These are phyloP conservation scores for Fusarium pseudonygamai DNA, from an alignment of 2,329 filamentous ascomycete genomes.

Conservation along the genomic window DNA sequence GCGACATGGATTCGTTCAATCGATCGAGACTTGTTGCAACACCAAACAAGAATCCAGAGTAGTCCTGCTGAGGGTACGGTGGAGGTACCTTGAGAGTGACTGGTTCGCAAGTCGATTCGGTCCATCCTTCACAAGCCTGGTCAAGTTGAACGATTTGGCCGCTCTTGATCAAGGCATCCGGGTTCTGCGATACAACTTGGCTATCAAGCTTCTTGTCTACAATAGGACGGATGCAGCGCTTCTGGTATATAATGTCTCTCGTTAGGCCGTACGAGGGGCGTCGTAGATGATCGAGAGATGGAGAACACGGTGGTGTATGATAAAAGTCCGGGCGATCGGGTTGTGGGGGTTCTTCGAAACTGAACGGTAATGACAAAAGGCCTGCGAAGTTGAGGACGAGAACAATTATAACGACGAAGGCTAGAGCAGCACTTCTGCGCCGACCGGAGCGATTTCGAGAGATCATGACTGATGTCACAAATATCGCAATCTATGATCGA, in stretches of 20 bases:
- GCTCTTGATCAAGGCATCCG: conserved; percentile 49
- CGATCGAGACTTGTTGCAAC: conserved; percentile 63
- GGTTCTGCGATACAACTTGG: conserved; percentile 50
- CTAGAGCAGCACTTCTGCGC: conserved; percentile 23
- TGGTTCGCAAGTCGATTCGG: conserved; percentile 49
- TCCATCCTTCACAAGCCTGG: conserved; percentile 39
- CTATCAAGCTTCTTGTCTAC: conserved; percentile 49
- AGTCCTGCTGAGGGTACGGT: conserved; percentile 54
- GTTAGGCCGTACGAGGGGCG: conserved; percentile 49
- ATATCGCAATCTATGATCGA: background rate
- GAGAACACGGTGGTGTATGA: conserved; percentile 37
- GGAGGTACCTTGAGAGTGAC: conserved; percentile 58
- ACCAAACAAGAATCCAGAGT: conserved; percentile 65
- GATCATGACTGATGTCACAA: conserved; percentile 16
- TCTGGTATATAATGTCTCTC: conserved; percentile 54
- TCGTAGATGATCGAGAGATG: conserved; percentile 45
- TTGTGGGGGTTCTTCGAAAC: conserved; percentile 20
- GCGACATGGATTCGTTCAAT: conserved; percentile 59
- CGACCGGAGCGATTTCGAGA: conserved; percentile 29
- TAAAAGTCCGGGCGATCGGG: conserved; percentile 35
- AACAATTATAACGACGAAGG: conserved; percentile 8
- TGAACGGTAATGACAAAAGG: conserved; percentile 34
- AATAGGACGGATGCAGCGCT: conserved; percentile 55
- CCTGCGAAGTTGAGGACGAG: conserved; percentile 22
- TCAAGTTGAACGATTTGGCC: conserved; percentile 45